phyloP scores from a whole-genome alignment of 1,139 yeast genomes.

The Yamadazyma spencermartinsiae region DNA sequence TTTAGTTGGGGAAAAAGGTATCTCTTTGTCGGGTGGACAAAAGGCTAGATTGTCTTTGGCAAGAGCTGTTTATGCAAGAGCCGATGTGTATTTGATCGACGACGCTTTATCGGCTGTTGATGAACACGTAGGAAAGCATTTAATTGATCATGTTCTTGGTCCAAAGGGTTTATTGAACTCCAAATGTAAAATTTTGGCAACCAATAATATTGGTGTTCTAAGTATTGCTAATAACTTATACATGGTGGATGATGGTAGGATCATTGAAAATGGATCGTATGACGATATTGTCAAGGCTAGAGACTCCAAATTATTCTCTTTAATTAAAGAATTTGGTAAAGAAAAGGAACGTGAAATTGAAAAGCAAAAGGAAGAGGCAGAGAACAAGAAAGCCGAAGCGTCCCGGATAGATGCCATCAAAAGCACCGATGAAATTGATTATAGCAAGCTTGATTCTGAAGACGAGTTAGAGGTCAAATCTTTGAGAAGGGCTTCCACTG shows the following conservation, averaged over 20 bases:
- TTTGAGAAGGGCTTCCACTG: slow-evolving; percentile 71
- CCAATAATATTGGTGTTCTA: slow-evolving; percentile 85
- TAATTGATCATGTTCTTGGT: slow-evolving; percentile 56
- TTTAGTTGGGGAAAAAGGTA: slow-evolving; percentile 95
- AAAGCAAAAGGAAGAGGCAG: slow-evolving; percentile 13
- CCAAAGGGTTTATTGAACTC: slow-evolving; percentile 73
- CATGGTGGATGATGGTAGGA: slow-evolving; percentile 72
- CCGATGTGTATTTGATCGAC: slow-evolving; percentile 87
- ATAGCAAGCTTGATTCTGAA: slow-evolving; percentile 33
- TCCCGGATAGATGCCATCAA: slow-evolving; percentile 2
- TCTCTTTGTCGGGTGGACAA: slow-evolving; percentile 95
- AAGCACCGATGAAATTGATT: slow-evolving; percentile 13
- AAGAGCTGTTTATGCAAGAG: slow-evolving; percentile 92
- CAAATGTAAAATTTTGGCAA: slow-evolving; percentile 81
- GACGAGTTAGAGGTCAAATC: slow-evolving; percentile 40
- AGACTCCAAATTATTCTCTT: slow-evolving; percentile 56
- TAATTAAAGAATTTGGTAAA: slow-evolving; percentile 77
- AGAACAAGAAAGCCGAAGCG: slow-evolving; percentile 6
- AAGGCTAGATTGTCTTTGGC: slow-evolving; percentile 93
- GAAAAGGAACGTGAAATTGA: slow-evolving; percentile 28
- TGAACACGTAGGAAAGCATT: slow-evolving; percentile 89
- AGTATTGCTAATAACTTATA: slow-evolving; percentile 74
- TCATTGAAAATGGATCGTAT: slow-evolving; percentile 77
- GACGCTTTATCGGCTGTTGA: slow-evolving; percentile 86
- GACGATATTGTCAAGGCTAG: slow-evolving; percentile 54